Percentiles rank a stretch among this genome's conserved stretches.
Evolutionary conservation across 2,329 filamentous ascomycete genomes (phyloP).

Genomic region (Berkeleyomyces basicola): DNA sequence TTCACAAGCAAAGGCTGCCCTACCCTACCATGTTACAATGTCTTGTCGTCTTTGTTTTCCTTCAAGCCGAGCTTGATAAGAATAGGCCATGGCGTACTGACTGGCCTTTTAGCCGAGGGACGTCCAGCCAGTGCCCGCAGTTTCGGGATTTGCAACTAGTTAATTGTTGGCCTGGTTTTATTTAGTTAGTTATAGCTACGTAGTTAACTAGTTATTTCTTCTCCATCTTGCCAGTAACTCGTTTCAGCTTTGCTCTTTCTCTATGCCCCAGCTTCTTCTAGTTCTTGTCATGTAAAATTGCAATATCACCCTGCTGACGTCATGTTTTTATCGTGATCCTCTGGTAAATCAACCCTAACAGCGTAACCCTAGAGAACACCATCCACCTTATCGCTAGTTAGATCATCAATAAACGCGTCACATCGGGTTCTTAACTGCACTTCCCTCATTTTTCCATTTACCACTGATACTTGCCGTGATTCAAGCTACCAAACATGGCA

Average conservation of each 20-base stretch:
- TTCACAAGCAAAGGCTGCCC: neutral
- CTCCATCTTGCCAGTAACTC: no score
- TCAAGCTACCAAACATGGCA: neutral
- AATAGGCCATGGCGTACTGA: neutral
- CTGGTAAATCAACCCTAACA: no score
- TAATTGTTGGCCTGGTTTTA: neutral
- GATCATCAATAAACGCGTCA: no score
- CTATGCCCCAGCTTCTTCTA: no score
- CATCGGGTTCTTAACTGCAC: neutral
- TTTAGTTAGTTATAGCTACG: no score
- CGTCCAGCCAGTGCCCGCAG: neutral
- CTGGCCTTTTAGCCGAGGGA: neutral
- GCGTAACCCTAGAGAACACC: no score
- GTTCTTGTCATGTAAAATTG: no score
- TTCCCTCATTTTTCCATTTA: neutral
- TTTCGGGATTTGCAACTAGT: neutral
- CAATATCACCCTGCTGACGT: no score
- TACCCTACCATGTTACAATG: neutral
- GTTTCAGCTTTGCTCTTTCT: no score
- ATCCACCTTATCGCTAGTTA: no score
- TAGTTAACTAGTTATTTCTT: no score
- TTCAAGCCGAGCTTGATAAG: neutral
- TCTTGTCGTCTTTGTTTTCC: neutral
- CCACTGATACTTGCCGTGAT: neutral
- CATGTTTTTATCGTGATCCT: no score